Evolutionary conservation across 2,329 filamentous ascomycete genomes (phyloP), one percentile per base, ranked within the genome.

Genomic region (Plectosphaerella sp.): DNA sequence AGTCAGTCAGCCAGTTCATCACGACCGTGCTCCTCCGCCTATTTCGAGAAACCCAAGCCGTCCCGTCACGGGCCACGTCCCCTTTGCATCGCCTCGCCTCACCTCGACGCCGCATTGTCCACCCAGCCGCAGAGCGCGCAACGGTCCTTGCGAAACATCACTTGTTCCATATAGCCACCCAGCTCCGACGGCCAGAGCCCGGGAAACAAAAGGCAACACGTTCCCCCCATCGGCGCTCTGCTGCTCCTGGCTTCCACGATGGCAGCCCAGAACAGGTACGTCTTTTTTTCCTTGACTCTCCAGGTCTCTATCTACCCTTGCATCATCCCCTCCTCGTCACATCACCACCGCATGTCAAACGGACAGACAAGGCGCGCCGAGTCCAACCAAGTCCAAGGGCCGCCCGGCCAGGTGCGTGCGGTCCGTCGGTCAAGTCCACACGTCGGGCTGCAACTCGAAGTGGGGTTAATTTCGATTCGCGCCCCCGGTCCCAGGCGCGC

Each of bases 231-330:
- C 41, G 16, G 15, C 28, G 8, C 4, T 33, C 41, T 24, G 50
- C 46, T 45, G 42, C 50, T 57, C 49, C 52, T 48, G 18, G 10
- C 41, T 12, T 43, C 18, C 41, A 43, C 59, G 25, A 69, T 69
- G 66, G 64, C 66, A 54, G 62, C 63, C 42, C 62, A 67, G 51
- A 68, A 68, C 52, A 64, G 58, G 66, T 68, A 63, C 56, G 66
- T 52, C 49, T 49, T 49, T 48, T 49, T 39, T 49, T 45, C 50
- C 48, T 46, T 45, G 25, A 39, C 22, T 50, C 53, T 36, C 46
- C 22, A 39, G 28, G 12, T 33, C 10, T 33, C 24, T 15, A 10
- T 24, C 25, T 51, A 15, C 18, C 41, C 24, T 39, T 11, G 15
- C 28, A 10, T 33, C 28, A 33, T 33, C 28, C 8, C 28, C 8